A percentile compares a stretch with the other conserved stretches of the same genome.
phyloP scores from a whole-genome alignment of 2,329 filamentous ascomycete genomes.

The Blumeria hordei region DNA sequence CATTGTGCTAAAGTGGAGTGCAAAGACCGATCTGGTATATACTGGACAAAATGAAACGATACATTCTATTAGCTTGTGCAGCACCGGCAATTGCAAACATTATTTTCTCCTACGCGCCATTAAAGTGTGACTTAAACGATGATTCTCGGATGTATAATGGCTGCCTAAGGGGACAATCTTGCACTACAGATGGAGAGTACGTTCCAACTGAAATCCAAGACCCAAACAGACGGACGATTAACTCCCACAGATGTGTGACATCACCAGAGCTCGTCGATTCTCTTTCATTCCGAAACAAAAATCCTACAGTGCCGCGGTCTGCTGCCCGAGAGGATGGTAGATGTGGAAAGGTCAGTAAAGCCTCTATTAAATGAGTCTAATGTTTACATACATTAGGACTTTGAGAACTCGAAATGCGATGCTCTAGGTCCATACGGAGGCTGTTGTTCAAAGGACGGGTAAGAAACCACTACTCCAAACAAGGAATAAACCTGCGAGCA shows the following conservation, averaged over 20 bases:
- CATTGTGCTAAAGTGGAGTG: too few relatives aligned
- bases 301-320: background rate
- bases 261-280: constrained; percentile 4
- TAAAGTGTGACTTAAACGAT: constrained; percentile 17
- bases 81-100: constrained; percentile 22
- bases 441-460: constrained; percentile 13
- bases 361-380: too few relatives aligned
- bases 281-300: constrained; percentile 3
- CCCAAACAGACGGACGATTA: background rate
- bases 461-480: background rate
- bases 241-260: constrained; percentile 9
- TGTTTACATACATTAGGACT: constrained; percentile 1
- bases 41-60: too few relatives aligned
- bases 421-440: constrained; percentile 11
- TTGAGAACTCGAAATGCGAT: constrained; percentile 12
- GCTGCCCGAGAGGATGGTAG: constrained; percentile 10
- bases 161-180: constrained; percentile 13
- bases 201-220: background rate
- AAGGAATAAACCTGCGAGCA: too few relatives aligned
- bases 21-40: too few relatives aligned
- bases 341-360: constrained; percentile 8
- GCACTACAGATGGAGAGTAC: constrained; percentile 9
- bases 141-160: constrained; percentile 11
- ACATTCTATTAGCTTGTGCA: constrained; percentile 12
- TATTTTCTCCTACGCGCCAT: constrained; percentile 22